Evolutionary conservation across 495 filamentous ascomycete genomes (phyloP).

Genomic region (Aspergillus bridgeri): DNA sequence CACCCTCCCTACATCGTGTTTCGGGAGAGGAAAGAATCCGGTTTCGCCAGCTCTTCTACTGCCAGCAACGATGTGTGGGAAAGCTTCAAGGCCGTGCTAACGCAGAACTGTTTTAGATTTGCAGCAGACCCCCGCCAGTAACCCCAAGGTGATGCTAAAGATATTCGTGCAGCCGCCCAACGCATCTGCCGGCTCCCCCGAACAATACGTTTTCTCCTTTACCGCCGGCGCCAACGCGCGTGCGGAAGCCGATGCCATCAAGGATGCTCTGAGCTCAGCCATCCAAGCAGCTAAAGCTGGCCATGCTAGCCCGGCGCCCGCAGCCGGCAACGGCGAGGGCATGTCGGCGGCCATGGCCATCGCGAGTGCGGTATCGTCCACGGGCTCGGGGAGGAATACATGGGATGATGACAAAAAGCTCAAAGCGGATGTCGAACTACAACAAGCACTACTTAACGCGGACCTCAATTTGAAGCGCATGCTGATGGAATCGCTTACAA

Average conservation of each 20-base stretch:
- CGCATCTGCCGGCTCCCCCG: conserved; percentile 47
- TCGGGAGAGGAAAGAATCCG: background rate
- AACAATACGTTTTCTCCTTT: conserved; percentile 81
- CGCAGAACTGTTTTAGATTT: conserved; percentile 48
- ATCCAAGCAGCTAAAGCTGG: conserved; percentile 67
- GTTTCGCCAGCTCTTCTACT: background rate
- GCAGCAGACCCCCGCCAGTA: conserved; percentile 82
- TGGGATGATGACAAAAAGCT: conserved; percentile 78
- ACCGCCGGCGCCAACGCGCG: conserved; percentile 73
- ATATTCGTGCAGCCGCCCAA: conserved; percentile 67
- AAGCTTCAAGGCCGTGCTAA: background rate
- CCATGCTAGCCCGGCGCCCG: conserved; percentile 33
- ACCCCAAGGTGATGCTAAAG: conserved; percentile 85
- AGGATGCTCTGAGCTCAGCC: conserved; percentile 70
- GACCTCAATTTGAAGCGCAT: conserved; percentile 69
- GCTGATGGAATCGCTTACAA: conserved; percentile 73
- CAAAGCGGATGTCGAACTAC: conserved; percentile 69
- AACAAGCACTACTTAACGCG: conserved; percentile 78
- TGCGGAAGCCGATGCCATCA: conserved; percentile 77
- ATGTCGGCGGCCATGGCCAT: conserved; percentile 57
- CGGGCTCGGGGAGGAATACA: conserved; percentile 42
- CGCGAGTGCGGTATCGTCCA: conserved; percentile 50
- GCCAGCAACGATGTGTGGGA: background rate
- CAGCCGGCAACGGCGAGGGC: conserved; percentile 34
- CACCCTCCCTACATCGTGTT: background rate